Conservation (phyloP, 78 protist species). For the Anaeramoeba ignava region DNA sequence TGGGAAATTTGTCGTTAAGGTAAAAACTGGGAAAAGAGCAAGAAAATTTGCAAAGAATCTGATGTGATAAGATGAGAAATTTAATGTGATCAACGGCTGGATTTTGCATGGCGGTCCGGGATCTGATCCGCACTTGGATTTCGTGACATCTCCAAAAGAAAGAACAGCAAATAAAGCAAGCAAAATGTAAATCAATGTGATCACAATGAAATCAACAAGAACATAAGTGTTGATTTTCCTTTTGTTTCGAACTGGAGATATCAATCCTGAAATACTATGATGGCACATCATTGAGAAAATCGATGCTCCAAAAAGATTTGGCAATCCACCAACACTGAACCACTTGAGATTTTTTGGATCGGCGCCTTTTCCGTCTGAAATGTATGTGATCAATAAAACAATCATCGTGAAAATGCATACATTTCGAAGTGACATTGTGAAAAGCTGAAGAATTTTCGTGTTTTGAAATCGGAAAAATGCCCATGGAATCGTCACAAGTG, state of each 20-base stretch:
- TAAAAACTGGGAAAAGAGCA: constrained; percentile 44
- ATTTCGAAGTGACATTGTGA: constrained; percentile 34
- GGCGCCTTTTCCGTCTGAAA: constrained; percentile 38
- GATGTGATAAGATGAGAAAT: constrained; percentile 36
- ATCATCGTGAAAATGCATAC: constrained; percentile 50
- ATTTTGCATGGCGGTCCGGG: background rate
- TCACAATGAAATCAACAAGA: constrained; percentile 27
- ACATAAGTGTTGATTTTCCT: constrained; percentile 9
- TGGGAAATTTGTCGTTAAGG: constrained; percentile 52
- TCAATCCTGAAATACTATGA: constrained; percentile 34
- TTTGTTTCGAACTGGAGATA: constrained; percentile 42
- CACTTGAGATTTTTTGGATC: background rate
- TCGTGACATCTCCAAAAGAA: constrained; percentile 36
- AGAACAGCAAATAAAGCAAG: constrained; percentile 38
- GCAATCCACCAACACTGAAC: constrained; percentile 18
- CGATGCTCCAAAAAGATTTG: constrained; percentile 38
- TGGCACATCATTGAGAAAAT: constrained; percentile 55
- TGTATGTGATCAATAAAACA: constrained; percentile 25
- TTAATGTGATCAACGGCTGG: constrained; percentile 19
- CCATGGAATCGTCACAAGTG: constrained; percentile 25
- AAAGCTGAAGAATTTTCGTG: constrained; percentile 43
- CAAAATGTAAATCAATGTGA: constrained; percentile 27
- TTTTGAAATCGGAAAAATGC: constrained; percentile 36
- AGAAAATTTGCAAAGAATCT: constrained; percentile 32
- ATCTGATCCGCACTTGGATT: background rate